Base-by-base conservation (phyloP, 192 early-diverging fungal genomes). In the Backusella psychrophila region DNA sequence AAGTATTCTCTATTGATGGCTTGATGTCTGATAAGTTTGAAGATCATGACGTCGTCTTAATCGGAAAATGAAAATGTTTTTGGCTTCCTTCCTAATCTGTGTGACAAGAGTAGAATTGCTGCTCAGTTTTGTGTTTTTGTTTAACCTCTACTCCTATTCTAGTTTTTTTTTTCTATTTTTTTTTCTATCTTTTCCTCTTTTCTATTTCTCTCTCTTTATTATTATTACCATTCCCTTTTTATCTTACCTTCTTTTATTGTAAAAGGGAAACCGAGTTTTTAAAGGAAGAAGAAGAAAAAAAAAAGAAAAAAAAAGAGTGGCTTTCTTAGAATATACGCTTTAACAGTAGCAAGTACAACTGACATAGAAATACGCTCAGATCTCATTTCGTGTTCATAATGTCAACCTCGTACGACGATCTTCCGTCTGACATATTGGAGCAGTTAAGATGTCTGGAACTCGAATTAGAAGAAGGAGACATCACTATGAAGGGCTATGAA, bases 401-500 rank as follows among this genome's bases (percentile, higher is more conserved):
- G 76, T 44, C 69, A 70, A 56, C 71, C 66, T 69, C 76, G 34
- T 69, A 71, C 56, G 72, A 77, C 70, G 79, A 76, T 66, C 79
- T 80, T 38, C 74, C 79, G 21, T 35, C 36, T 33, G 75, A 80
- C 72, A 46, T 80, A 44, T 29, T 44, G 34, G 59, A 75, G 38
- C 49, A 76, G 42, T 49, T 80, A 33, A 39, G 42, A 35, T 63
- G 69, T 41, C 41, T 80, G n/a, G 69, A 90, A 72, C 75, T 83
- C 26, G 90, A 90, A 80, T 81, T 85, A 34, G 80, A 80, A 59
- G 89, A 91, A 23, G 91, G 91, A 49, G 91, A 93, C 71, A 90
- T 94, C 73, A 94, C 93, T 29, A 84, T 89, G 75, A 91, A 94
- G 78, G 93, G 93, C 26, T 94, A 86, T 74, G 90, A 91, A 71